Conservation (phyloP, 192 early-diverging fungal genomes). For the Phlyctochytrium bullatum region DNA sequence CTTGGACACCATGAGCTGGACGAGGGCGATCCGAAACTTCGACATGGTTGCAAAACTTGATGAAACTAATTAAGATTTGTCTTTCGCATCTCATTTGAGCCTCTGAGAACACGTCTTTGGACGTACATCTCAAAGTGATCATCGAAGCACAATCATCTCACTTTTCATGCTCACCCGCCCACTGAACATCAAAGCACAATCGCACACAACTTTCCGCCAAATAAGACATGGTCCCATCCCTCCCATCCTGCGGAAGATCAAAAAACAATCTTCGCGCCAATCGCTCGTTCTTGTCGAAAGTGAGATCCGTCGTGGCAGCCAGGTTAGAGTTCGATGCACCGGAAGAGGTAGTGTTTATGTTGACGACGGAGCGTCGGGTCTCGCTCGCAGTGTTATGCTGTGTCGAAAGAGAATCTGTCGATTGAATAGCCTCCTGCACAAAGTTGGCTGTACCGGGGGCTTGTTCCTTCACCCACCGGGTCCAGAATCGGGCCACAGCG, state of each 20-base stretch:
- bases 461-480: slow-evolving; percentile 60
- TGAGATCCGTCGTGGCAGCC: slow-evolving; percentile 27
- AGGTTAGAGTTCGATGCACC: background rate
- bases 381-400: background rate
- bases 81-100: too few species aligned
- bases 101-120: too few species aligned
- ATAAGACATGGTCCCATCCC: slow-evolving; percentile 65
- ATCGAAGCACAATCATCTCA: too few species aligned
- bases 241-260: slow-evolving; percentile 70
- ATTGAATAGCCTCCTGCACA: background rate
- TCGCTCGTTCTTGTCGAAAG: slow-evolving; percentile 59
- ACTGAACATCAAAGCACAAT: slow-evolving; percentile 39
- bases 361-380: background rate
- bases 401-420: background rate
- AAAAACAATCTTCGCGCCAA: slow-evolving; percentile 73
- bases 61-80: too few species aligned
- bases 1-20: slow-evolving; percentile 77
- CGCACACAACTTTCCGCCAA: slow-evolving; percentile 48
- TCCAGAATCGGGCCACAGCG: slow-evolving; percentile 70
- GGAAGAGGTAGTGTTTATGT: background rate
- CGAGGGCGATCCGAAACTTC: slow-evolving; percentile 42
- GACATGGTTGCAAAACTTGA: too few species aligned
- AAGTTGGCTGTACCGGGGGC: slow-evolving; percentile 19
- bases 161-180: slow-evolving; percentile 16
- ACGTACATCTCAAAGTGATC: too few species aligned